Percentiles rank a stretch among this genome's conserved stretches.
Conservation (phyloP, 371 early-diverging fungal genomes). For the Mucor velutinosus region DNA sequence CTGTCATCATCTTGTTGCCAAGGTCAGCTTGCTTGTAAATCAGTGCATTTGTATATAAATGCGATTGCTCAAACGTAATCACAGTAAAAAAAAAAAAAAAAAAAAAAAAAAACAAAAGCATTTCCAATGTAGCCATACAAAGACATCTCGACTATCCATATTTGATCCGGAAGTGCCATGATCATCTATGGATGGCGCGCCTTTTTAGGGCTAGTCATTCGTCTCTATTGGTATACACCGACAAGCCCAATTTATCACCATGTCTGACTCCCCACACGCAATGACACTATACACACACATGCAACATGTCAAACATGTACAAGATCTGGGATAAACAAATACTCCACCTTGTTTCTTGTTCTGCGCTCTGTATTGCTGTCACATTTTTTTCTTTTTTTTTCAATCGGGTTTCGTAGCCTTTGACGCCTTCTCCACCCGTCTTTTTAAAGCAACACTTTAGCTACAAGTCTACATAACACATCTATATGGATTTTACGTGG, state of each 20-base stretch:
- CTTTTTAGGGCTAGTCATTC: background rate
- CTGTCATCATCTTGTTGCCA: too few relatives aligned
- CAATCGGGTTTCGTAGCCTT: background rate
- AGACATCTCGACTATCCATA: too few relatives aligned
- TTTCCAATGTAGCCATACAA: too few relatives aligned
- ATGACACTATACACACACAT: background rate
- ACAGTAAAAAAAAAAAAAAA: too few relatives aligned
- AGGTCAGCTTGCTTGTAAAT: too few relatives aligned
- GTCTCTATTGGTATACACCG: too few relatives aligned
- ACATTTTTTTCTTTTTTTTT: constrained; percentile 10
- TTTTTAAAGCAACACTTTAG: background rate
- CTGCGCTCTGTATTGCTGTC: constrained; percentile 7
- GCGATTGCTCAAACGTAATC: too few relatives aligned
- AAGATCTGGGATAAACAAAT: background rate
- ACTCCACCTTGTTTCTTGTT: background rate
- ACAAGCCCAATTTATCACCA: background rate
- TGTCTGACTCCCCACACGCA: background rate
- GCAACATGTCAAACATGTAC: background rate
- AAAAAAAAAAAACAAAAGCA: too few relatives aligned
- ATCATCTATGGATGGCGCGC: background rate
- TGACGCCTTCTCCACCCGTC: background rate
- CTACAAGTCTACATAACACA: background rate
- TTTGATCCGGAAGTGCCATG: too few relatives aligned
- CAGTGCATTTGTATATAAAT: too few relatives aligned
- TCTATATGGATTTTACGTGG: constrained; percentile 30